Conservation (phyloP, 129 eudicot species). For the Pittosporum tobira region DNA sequence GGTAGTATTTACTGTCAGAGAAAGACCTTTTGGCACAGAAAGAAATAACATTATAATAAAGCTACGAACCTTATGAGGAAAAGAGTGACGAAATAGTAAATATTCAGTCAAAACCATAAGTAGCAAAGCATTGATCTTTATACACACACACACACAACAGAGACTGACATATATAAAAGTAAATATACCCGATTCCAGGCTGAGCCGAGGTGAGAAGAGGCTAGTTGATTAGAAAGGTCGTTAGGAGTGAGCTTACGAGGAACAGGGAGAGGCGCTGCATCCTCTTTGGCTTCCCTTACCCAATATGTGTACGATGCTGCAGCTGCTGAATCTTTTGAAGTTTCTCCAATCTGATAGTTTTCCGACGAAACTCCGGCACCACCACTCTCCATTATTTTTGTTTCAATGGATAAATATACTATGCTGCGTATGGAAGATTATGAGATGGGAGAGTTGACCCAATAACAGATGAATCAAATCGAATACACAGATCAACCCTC, state of each 20-base stretch:
- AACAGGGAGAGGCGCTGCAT: constrained; percentile 81
- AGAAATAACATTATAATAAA: too few relatives aligned
- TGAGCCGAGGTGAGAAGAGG: constrained; percentile 77
- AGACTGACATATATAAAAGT: background rate
- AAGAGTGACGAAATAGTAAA: too few relatives aligned
- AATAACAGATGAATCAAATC: too few relatives aligned
- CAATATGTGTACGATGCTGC: constrained; percentile 47
- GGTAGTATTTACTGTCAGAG: too few relatives aligned
- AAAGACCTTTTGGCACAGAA: too few relatives aligned
- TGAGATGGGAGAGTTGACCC: too few relatives aligned
- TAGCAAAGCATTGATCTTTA: background rate
- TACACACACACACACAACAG: too few relatives aligned
- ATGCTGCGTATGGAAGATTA: too few relatives aligned
- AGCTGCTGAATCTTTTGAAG: background rate
- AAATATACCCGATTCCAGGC: constrained; percentile 78
- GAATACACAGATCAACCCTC: too few relatives aligned
- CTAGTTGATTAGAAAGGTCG: constrained; percentile 31
- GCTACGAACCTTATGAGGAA: too few relatives aligned
- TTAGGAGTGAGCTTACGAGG: constrained; percentile 64
- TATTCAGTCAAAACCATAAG: background rate
- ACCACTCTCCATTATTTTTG: constrained; percentile 2
- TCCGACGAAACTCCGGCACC: background rate
- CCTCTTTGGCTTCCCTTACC: constrained; percentile 59
- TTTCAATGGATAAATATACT: background rate
- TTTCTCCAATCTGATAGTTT: too few relatives aligned